Percentiles rank a stretch among this genome's conserved stretches.
phyloP scores from a whole-genome alignment of 192 early-diverging fungal genomes.

The Mortierella claussenii region DNA sequence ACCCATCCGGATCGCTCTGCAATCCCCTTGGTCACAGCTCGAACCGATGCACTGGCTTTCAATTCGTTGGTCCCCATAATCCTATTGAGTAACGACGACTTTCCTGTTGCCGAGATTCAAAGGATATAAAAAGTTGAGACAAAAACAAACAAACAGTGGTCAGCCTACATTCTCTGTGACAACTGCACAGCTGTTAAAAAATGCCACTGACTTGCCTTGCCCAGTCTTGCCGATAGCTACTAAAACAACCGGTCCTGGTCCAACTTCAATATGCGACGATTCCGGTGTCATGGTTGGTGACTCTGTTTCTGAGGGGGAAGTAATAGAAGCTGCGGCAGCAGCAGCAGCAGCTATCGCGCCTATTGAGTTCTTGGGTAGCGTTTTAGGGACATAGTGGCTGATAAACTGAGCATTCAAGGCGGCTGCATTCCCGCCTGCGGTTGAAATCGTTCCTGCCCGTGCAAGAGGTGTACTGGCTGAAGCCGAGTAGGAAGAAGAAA shows the following conservation, averaged over 20 bases:
- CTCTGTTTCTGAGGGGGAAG: too few relatives aligned
- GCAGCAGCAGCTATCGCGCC: neutral
- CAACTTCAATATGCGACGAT: slow-evolving; percentile 30
- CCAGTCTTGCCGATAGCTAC: slow-evolving; percentile 49
- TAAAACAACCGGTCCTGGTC: slow-evolving; percentile 37
- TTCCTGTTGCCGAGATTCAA: slow-evolving; percentile 10
- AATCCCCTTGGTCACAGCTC: slow-evolving; percentile 46
- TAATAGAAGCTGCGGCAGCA: neutral
- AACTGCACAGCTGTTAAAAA: too few relatives aligned
- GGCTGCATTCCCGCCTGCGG: too few relatives aligned
- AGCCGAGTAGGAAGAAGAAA: neutral
- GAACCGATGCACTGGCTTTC: slow-evolving; percentile 41
- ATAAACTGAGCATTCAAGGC: slow-evolving; percentile 16
- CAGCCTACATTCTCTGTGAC: too few relatives aligned
- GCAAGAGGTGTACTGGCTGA: neutral
- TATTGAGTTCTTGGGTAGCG: neutral
- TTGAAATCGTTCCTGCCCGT: slow-evolving; percentile 5
- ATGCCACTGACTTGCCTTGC: slow-evolving; percentile 10
- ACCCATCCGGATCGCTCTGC: slow-evolving; percentile 48
- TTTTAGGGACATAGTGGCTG: slow-evolving; percentile 17
- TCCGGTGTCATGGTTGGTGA: neutral
- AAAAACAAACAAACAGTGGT: neutral
- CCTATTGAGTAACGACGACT: slow-evolving; percentile 41
- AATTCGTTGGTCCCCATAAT: slow-evolving; percentile 46
- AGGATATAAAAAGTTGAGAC: neutral